Evolutionary conservation across 768 basidiomycete species (phyloP), one percentile per base, ranked within the genome.

Genomic region (Lyophyllum decastes): DNA sequence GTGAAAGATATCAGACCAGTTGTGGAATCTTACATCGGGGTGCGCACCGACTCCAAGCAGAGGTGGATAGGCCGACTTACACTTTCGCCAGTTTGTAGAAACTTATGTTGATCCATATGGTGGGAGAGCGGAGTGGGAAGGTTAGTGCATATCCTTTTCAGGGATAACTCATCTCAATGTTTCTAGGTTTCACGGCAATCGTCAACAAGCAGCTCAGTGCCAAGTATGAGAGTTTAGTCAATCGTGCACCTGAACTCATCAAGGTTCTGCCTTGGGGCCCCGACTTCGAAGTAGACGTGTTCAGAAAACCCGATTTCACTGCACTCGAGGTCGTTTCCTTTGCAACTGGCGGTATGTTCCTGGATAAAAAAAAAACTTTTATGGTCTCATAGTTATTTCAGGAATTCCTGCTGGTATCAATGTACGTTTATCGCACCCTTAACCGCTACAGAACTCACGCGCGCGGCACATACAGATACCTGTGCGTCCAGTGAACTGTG

Each of bases 61-160:
- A 26, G 9, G 10, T 17, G 41, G 19, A 54, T 14, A 46, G 51
- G 19, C 25, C 26, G n/a, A 41, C n/a, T 50, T 40, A 41, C 21
- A 26, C 48, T 12, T 51, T 38, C 38, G 22, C 10, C 51, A 82
- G 72, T 92, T 92, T 69, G 81, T 92, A 40, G 90, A 92, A 78
- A 92, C 88, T 0, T 92, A 92, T 59, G 88, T 94, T 17, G 94
- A 95, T 67, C 94, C 94, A 7, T 94, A 91, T 58, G 94, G 93
- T 34, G 88, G 83, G n/a, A 85, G 94, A 50, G 94, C 94, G 0
- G 94, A 95, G 70, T 95, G 93, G 93, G 92, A 95, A 83, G 92
- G 91, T 85, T 54, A 34, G 64, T 54, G 43, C 46, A 24, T 25
- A 43, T 52, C 35, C 34, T 33, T 16, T 21, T 30, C 27, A 10